Evolutionary conservation across 2,329 filamentous ascomycete species (phyloP), one percentile per base, ranked within the genome.

Genomic region (Colletotrichum phormii): DNA sequence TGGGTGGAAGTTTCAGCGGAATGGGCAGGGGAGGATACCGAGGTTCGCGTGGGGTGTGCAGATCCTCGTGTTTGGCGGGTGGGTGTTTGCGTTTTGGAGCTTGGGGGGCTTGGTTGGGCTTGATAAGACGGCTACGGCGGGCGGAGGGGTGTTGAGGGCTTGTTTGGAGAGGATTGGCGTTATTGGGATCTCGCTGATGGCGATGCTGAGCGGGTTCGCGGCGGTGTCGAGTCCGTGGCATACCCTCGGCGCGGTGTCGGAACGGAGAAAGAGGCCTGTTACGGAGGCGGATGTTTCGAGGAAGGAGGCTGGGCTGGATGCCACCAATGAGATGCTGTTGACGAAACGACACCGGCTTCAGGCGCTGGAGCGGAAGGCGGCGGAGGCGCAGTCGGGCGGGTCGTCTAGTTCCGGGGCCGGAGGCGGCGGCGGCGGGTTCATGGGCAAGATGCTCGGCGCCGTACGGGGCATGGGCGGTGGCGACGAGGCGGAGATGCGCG

Each of bases 181-280:
- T 53, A 94, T 97, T 74, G 95, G 95, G 4, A 95, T 97, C 68
- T 92, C 93, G 60, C 84, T 97, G 65, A 97, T 97, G 94, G 95
- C 94, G 18, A 88, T 95, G 15, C 85, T 97, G n/a, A 94, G 94
- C 7, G 95, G 95, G 0, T 97, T 97, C 78, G 95, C 95, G 6
- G 94, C 94, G n/a, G 93, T 97, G 42, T 95, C 93, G 29, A 93
- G 93, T 1, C 91, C 95, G 1, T 97, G 95, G 94, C 93, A 97
- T 79, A 94, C 90, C 0, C 94, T 97, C 82, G 89, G 91, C 29
- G 90, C 91, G 35, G 89, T 88, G 51, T 85, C 89, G 58, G 79
- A 82, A 11, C 81, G 83, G 37, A 81, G 80, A 60, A 85, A 84
- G 63, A 87, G 89, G 35, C 89, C 89, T 4, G 89, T 95, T 22